phyloP scores from a whole-genome alignment of 176 grass and related monocot species.

The Oryza punctata region DNA sequence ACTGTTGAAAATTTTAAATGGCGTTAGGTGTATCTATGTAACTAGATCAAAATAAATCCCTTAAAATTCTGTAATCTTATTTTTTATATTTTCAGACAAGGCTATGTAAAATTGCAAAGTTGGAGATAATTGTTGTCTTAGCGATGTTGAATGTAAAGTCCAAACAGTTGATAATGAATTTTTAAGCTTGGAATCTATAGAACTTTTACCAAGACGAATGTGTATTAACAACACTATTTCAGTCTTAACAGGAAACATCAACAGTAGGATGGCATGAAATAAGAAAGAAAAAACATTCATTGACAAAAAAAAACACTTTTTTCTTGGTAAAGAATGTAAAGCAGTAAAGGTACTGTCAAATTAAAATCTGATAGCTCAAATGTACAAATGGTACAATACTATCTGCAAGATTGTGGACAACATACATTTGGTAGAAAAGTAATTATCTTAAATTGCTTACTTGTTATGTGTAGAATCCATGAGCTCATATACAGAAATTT shows the following conservation, averaged over 20 bases:
- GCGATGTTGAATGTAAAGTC: too few relatives aligned
- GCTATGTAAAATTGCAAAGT: neutral
- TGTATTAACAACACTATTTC: neutral
- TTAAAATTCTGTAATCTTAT: neutral
- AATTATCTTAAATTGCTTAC: slow-evolving; percentile 16
- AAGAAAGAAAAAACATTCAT: too few relatives aligned
- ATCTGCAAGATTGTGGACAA: neutral
- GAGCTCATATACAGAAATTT: slow-evolving; percentile 2
- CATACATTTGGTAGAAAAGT: neutral
- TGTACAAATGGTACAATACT: neutral
- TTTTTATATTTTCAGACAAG: neutral
- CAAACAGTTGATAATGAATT: too few relatives aligned
- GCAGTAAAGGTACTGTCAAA: neutral
- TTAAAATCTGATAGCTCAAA: neutral
- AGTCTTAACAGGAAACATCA: neutral
- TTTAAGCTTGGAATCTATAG: too few relatives aligned
- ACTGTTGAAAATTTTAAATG: neutral
- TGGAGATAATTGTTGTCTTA: too few relatives aligned
- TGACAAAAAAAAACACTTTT: neutral
- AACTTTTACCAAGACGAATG: neutral
- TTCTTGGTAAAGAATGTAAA: neutral
- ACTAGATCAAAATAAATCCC: neutral
- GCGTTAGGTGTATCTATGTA: neutral
- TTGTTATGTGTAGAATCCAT: slow-evolving; percentile 2
- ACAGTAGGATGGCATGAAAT: too few relatives aligned